Base-by-base conservation (phyloP, 2,329 filamentous ascomycete species). In the Colletotrichum zoysiae region DNA sequence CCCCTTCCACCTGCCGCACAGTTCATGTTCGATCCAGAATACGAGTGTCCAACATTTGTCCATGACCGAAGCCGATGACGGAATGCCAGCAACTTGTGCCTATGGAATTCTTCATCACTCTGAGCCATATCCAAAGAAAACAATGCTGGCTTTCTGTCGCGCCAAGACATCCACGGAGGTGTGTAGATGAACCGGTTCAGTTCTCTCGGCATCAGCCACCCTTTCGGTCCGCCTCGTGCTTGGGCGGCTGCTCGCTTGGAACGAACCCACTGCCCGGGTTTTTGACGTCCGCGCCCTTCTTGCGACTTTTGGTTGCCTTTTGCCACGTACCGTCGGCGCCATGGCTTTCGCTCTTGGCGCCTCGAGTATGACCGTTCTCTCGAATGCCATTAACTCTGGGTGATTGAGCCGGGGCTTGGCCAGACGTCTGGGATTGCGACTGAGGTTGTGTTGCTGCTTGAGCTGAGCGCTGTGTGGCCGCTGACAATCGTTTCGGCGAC, bases 171-270 rank as follows among this genome's bases (percentile, higher is more conserved):
- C 16, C 33, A 23, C 14, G 38, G 30, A 3, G 30, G n/a, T 5
- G 18, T 35, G 38, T 33, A 18, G 11, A 18, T 23, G 18, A 16
- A 18, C 9, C 11, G 53, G 38, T 12, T 26, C n/a, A 18, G 30
- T 30, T 20, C 9, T 23, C 16, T 40, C 30, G 11, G 42, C 38
- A 51, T 87, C 83, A 91, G 60, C 90, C 90, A 2, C 90, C 90
- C 76, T 91, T 91, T 70, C 90, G 86, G 71, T 91, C 89, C 2
- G 86, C 86, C 16, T 88, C 87, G 65, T 89, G 85, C 79, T 86
- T 88, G 3, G 90, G 90, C 26, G 82, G 82, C 77, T 85, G 84
- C 78, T 92, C 89, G 71, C 84, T 82, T 8, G 81, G 46, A 7
- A 60, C 77, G 30, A 78, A 78, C 4, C 80, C 81, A 68, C 84